Conservation (phyloP, 768 basidiomycete genomes). For the Mycena latifolia region DNA sequence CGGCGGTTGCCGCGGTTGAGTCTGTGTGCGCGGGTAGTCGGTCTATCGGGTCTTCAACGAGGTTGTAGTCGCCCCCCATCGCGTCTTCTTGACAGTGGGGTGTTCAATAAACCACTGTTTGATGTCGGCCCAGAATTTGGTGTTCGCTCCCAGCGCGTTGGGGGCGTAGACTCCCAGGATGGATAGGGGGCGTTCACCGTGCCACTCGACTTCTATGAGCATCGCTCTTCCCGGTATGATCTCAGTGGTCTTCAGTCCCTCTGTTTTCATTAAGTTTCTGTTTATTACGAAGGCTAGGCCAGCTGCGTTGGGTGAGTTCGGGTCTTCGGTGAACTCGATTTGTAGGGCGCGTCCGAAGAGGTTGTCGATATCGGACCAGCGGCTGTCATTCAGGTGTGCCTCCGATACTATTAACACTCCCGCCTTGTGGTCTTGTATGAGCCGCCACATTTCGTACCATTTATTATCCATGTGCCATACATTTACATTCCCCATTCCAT, state of each 20-base stretch:
- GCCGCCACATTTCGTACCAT: no score
- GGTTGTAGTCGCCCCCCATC: slow-evolving; percentile 57
- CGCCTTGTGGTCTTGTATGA: no score
- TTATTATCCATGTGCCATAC: no score
- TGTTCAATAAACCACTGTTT: slow-evolving; percentile 19
- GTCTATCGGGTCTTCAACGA: slow-evolving; percentile 54
- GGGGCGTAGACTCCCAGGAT: slow-evolving; percentile 53
- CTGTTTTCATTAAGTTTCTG: neutral
- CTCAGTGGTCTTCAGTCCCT: neutral
- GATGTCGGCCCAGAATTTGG: slow-evolving; percentile 45
- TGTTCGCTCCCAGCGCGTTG: slow-evolving; percentile 43
- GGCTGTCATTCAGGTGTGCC: no score
- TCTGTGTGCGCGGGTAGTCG: slow-evolving; percentile 45
- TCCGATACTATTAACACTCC: no score
- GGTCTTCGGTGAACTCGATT: no score
- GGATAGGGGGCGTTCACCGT: slow-evolving; percentile 28
- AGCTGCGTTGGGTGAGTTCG: no score
- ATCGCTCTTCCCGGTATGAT: slow-evolving; percentile 13
- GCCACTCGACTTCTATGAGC: no score
- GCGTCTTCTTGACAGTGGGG: slow-evolving; percentile 40
- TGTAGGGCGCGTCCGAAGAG: no score
- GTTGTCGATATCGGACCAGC: no score
- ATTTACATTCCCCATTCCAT: no score
- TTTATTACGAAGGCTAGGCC: neutral
- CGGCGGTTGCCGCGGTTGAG: slow-evolving; percentile 3